A percentile compares a stretch with the other conserved stretches of the same genome.
Conservation (phyloP, 352 stramenopile genomes). For the Labyrinthula sp. region DNA sequence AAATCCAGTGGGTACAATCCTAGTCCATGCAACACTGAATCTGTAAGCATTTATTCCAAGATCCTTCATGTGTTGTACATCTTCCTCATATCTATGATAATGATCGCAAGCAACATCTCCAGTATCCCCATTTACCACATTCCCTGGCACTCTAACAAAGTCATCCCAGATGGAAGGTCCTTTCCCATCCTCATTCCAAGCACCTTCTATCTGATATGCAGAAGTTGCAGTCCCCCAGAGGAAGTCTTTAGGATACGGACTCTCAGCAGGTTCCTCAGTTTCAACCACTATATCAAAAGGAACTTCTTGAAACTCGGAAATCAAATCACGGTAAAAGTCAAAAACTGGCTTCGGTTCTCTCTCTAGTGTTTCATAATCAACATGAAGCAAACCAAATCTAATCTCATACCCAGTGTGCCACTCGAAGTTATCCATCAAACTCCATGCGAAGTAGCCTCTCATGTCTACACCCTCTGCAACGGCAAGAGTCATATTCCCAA, state of each 20-base stretch:
- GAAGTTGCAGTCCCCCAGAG: constrained; percentile 60
- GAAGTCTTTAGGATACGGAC: constrained; percentile 39
- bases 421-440: constrained; percentile 78
- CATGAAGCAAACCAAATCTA: constrained; percentile 50
- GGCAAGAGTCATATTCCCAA: constrained; percentile 44
- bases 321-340: neutral
- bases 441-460: constrained; percentile 71
- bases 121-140: constrained; percentile 46
- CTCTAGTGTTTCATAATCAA: constrained; percentile 40
- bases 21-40: constrained; percentile 70
- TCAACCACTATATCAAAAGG: no score
- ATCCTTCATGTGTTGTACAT: constrained; percentile 71
- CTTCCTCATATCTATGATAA: constrained; percentile 57
- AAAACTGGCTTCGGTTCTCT: neutral
- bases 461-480: constrained; percentile 42
- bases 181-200: constrained; percentile 51
- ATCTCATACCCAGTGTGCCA: constrained; percentile 59
- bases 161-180: constrained; percentile 72
- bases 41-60: constrained; percentile 64
- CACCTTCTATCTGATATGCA: constrained; percentile 74
- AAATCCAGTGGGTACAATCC: constrained; percentile 61
- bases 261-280: no score
- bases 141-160: constrained; percentile 49
- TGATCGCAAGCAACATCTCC: constrained; percentile 76
- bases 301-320: no score